These are phyloP conservation scores for Jimgerdemannia flammicorona DNA, from an alignment of 192 early-diverging fungal species.

Conservation along the genomic window DNA sequence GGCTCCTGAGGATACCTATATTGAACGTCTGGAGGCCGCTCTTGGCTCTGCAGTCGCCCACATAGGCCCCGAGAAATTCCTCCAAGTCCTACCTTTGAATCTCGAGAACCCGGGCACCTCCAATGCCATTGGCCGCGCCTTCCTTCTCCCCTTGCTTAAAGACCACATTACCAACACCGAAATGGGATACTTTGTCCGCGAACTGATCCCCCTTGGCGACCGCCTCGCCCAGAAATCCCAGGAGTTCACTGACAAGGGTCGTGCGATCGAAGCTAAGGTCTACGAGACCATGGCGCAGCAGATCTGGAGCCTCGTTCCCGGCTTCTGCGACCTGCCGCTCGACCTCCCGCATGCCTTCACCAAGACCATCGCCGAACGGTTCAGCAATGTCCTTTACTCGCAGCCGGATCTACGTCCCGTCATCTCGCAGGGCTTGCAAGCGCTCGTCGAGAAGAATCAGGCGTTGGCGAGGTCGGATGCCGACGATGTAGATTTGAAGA, in stretches of 20 bases:
- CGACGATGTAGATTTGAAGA: constrained; percentile 36
- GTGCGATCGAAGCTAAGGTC: constrained; percentile 79
- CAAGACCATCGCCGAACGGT: constrained; percentile 61
- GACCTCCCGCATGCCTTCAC: constrained; percentile 67
- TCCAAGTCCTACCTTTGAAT: constrained; percentile 78
- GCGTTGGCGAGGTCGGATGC: constrained; percentile 34
- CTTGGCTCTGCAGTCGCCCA: constrained; percentile 76
- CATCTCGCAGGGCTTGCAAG: constrained; percentile 70
- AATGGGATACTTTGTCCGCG: constrained; percentile 65
- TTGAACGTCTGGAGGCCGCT: constrained; percentile 79
- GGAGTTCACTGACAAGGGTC: constrained; percentile 47
- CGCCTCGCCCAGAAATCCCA: constrained; percentile 61
- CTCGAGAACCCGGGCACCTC: constrained; percentile 59
- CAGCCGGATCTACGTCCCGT: constrained; percentile 72
- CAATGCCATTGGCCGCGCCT: constrained; percentile 70
- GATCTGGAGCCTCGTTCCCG: constrained; percentile 83
- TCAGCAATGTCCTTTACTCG: constrained; percentile 74
- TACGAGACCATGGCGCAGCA: constrained; percentile 87
- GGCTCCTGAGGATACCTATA: constrained; percentile 78
- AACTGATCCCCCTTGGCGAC: constrained; percentile 78
- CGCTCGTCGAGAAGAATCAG: constrained; percentile 54
- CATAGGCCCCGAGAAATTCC: constrained; percentile 77
- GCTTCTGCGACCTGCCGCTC: constrained; percentile 78
- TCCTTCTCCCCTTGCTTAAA: constrained; percentile 84
- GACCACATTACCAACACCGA: constrained; percentile 67